Conservation (phyloP, 108 stramenopile species). For the Nitzschia sp. region DNA sequence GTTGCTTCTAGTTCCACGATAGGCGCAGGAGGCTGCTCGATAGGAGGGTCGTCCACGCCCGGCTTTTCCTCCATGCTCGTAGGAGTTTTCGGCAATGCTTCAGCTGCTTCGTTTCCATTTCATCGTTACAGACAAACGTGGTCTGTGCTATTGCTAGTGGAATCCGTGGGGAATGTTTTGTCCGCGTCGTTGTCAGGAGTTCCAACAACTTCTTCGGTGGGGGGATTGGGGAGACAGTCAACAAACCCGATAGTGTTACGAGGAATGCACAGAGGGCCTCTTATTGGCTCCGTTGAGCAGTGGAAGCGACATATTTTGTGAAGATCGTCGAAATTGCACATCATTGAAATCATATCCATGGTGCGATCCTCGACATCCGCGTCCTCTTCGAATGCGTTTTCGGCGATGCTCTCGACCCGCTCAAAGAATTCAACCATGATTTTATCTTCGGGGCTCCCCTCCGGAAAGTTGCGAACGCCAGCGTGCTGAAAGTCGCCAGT, state of each 20-base stretch:
- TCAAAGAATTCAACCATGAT: slow-evolving; percentile 15
- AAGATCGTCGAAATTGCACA: slow-evolving; percentile 20
- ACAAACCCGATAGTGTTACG: slow-evolving; percentile 29
- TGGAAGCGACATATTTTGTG: slow-evolving; percentile 31
- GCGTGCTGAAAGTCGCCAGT: slow-evolving; percentile 46
- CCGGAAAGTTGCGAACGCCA: slow-evolving; percentile 22
- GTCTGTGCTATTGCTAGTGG: too few species aligned
- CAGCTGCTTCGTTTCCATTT: too few species aligned
- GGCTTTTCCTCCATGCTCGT: not conserved
- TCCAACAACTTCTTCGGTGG: not conserved
- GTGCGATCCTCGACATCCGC: not conserved
- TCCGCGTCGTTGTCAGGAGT: not conserved
- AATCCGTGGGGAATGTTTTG: too few species aligned
- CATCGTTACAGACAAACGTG: too few species aligned
- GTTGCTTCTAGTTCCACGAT: too few species aligned
- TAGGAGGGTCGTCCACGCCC: not conserved
- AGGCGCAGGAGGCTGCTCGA: not conserved
- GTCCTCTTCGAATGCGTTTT: not conserved
- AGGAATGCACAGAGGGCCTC: slow-evolving; percentile 13
- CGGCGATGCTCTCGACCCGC: slow-evolving; percentile 3
- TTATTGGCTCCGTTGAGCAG: slow-evolving; percentile 19
- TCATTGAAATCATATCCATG: slow-evolving; percentile 12
- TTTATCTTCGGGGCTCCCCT: slow-evolving; percentile 10
- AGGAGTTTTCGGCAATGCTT: too few species aligned
- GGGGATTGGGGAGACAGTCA: slow-evolving; percentile 20